Conservation (phyloP, 257 asterid species). For the Forsythia viridissima region DNA sequence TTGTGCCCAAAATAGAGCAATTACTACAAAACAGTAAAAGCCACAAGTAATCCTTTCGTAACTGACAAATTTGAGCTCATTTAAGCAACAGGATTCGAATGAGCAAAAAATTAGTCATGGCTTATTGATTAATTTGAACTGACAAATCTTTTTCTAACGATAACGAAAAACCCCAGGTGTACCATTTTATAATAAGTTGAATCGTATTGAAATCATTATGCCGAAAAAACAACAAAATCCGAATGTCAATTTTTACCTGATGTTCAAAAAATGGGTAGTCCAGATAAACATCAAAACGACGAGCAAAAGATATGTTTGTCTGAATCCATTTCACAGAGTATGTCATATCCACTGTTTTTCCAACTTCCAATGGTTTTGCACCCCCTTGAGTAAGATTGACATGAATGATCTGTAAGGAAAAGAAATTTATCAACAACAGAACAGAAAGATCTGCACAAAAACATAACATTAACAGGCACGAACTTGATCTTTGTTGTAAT, state of each 20-base stretch:
- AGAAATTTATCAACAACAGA: neutral
- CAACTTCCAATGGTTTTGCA: slow-evolving; percentile 82
- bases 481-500: slow-evolving; percentile 62
- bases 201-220: neutral
- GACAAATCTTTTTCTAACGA: neutral
- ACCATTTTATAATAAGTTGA: neutral
- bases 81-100: neutral
- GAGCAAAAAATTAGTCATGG: neutral
- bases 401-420: slow-evolving; percentile 75
- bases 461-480: slow-evolving; percentile 3
- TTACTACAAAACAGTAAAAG: neutral
- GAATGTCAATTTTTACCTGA: slow-evolving; percentile 56
- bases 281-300: slow-evolving; percentile 91
- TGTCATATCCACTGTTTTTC: slow-evolving; percentile 72
- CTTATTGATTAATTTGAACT: neutral
- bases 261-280: slow-evolving; percentile 99
- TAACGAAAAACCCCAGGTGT: neutral
- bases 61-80: neutral
- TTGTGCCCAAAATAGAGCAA: neutral
- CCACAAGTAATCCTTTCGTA: neutral
- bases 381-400: slow-evolving; percentile 89
- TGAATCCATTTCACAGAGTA: slow-evolving; percentile 87
- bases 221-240: neutral
- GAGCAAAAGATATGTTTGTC: slow-evolving; percentile 83
- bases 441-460: neutral